Percentiles rank a stretch among this genome's conserved stretches.
phyloP scores from a whole-genome alignment of 805 yeast genomes.

The Yueomyces sp. region DNA sequence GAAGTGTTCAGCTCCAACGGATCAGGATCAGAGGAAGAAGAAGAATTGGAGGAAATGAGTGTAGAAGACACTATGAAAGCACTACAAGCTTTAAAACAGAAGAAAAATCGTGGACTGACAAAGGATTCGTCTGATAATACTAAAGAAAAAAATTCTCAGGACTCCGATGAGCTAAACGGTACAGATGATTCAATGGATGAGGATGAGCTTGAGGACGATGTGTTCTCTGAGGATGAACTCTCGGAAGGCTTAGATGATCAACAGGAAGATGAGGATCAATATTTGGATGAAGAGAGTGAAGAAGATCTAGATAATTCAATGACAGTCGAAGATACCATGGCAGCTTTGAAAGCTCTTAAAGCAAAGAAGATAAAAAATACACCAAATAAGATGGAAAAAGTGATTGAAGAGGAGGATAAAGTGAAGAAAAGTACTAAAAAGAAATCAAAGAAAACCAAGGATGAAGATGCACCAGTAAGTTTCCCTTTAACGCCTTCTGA shows the following conservation, averaged over 20 bases:
- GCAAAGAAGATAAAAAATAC: conserved; percentile 3
- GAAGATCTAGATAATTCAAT: conserved; percentile 14
- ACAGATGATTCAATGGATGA: conserved; percentile 30
- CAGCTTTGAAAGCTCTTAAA: conserved; percentile 20
- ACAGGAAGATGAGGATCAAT: background rate
- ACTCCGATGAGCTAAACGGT: conserved; percentile 22
- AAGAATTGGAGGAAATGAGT: conserved; percentile 16
- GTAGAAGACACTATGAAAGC: conserved; percentile 27
- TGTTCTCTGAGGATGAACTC: conserved; percentile 22
- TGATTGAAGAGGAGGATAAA: conserved; percentile 4
- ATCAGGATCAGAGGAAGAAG: conserved; percentile 22
- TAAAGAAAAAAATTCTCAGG: conserved; percentile 15
- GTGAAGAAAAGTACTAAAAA: conserved; percentile 9
- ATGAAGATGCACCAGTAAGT: conserved; percentile 6
- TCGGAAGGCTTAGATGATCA: conserved; percentile 2
- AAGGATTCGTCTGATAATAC: conserved; percentile 1
- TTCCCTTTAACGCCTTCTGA: conserved; percentile 29
- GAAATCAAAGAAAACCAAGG: conserved; percentile 3
- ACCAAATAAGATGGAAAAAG: background rate
- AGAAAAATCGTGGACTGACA: conserved; percentile 23
- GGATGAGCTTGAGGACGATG: conserved; percentile 1
- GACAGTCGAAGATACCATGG: conserved; percentile 26
- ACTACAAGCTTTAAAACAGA: conserved; percentile 18
- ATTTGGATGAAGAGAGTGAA: conserved; percentile 8
- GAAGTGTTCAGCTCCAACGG: background rate